These are phyloP conservation scores for Hemileccinum impolitum DNA, from an alignment of 768 basidiomycete species.

Conservation along the genomic window DNA sequence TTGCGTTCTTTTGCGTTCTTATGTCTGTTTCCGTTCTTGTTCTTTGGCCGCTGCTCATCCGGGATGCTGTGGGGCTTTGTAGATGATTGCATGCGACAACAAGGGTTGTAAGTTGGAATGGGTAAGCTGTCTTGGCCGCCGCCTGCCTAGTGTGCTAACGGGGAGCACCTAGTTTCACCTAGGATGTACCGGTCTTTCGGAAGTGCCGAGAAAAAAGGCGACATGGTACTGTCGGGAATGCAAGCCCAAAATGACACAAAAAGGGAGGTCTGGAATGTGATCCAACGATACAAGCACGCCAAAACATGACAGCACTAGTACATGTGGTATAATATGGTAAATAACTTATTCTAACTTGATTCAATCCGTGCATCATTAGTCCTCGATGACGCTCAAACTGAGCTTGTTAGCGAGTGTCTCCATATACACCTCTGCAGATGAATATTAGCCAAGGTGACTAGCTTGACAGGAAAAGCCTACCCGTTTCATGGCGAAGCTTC, in stretches of 20 bases:
- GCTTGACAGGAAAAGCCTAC: conserved; percentile 34
- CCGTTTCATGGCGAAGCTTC: conserved; percentile 72
- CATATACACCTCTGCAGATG: conserved; percentile 71
- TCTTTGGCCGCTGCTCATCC: not conserved
- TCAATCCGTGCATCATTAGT: conserved; percentile 5
- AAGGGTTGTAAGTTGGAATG: conserved; percentile 73
- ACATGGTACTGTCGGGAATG: conserved; percentile 78
- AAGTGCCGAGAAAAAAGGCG: conserved; percentile 50
- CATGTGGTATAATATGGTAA: conserved; percentile 15
- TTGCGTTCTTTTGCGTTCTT: no score
- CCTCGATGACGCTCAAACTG: conserved; percentile 48
- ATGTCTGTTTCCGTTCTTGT: not conserved
- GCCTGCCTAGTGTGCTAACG: not conserved
- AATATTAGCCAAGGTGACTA: not conserved
- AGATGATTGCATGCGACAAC: conserved; percentile 90
- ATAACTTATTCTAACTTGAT: conserved; percentile 12
- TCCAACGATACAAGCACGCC: not conserved
- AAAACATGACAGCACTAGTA: conserved; percentile 2
- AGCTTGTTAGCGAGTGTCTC: conserved; percentile 81
- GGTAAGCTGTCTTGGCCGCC: conserved; percentile 46
- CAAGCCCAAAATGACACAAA: conserved; percentile 34
- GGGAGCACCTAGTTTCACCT: conserved; percentile 61
- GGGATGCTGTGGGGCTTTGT: not conserved
- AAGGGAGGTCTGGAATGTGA: conserved; percentile 32
- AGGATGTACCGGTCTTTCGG: conserved; percentile 57